These are phyloP conservation scores for Acanthamoeba triangularis DNA, from an alignment of 208 protist species.

Conservation along the genomic window DNA sequence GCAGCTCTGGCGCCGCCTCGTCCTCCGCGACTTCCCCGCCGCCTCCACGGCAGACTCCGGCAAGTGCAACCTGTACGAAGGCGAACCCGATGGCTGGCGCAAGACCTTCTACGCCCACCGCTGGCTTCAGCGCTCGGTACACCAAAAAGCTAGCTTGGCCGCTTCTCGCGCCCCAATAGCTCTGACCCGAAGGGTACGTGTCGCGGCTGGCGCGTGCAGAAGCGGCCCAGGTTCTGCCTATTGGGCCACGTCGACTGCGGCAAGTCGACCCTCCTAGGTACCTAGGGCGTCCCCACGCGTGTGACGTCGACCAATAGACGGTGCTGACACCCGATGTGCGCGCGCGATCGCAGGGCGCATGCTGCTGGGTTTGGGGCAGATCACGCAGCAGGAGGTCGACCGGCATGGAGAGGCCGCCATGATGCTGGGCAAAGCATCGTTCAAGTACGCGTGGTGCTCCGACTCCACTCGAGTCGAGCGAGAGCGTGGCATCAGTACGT, in stretches of 20 bases:
- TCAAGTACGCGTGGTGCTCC: slow-evolving; percentile 98
- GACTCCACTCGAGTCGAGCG: slow-evolving; percentile 99
- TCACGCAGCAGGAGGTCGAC: slow-evolving; percentile 87
- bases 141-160: no score
- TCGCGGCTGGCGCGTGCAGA: no score
- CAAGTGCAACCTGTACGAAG: no score
- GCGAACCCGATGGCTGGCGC: slow-evolving; percentile 1
- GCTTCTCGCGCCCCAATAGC: no score
- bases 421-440: slow-evolving; percentile 95
- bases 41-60: no score
- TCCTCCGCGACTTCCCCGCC: neutral
- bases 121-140: neutral
- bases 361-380: slow-evolving; percentile 8
- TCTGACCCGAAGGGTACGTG: no score
- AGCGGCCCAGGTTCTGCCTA: neutral
- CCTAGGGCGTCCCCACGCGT: no score
- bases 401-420: slow-evolving; percentile 93
- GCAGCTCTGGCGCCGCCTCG: neutral
- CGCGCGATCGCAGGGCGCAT: neutral
- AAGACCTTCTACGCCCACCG: neutral
- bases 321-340: no score
- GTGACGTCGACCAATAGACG: no score
- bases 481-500: slow-evolving; percentile 99
- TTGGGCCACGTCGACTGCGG: slow-evolving; percentile 94
- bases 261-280: no score